Percentiles rank a stretch among this genome's conserved stretches.
Conservation (phyloP, 2,329 filamentous ascomycete genomes). For the Lachnellula suecica region DNA sequence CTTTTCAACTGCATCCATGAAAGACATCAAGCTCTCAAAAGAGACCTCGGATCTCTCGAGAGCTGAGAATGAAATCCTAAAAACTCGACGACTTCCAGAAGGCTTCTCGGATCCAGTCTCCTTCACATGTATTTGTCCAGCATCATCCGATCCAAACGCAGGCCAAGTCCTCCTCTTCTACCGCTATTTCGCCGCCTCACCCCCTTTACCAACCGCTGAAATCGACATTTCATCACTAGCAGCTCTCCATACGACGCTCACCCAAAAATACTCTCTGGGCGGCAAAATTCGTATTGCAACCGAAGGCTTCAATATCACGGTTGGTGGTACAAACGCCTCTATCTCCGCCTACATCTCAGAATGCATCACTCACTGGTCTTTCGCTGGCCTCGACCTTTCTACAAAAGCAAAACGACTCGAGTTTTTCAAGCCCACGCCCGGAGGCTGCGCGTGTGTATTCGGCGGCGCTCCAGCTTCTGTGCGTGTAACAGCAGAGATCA, state of each 20-base stretch:
- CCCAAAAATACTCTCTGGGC: constrained; percentile 18
- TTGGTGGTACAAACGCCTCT: constrained; percentile 24
- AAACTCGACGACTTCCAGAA: constrained; percentile 13
- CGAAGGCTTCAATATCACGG: constrained; percentile 35
- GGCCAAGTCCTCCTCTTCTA: constrained; percentile 34
- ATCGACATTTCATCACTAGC: constrained; percentile 15
- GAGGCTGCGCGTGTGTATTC: constrained; percentile 33
- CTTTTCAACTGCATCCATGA: not conserved
- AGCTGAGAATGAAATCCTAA: not conserved
- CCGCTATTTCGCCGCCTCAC: constrained; percentile 30
- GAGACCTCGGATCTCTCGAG: not conserved
- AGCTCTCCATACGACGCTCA: constrained; percentile 24
- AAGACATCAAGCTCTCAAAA: not conserved
- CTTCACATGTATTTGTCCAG: constrained; percentile 31
- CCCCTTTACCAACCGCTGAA: constrained; percentile 17
- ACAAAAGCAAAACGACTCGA: constrained; percentile 11
- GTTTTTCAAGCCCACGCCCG: constrained; percentile 31
- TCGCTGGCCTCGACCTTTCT: constrained; percentile 22
- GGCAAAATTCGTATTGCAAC: constrained; percentile 32
- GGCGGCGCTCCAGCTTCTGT: constrained; percentile 21
- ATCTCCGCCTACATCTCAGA: constrained; percentile 28
- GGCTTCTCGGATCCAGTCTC: constrained; percentile 32
- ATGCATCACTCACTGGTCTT: constrained; percentile 31
- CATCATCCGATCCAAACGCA: constrained; percentile 6
- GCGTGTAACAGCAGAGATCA: constrained; percentile 30